A percentile compares a stretch with the other conserved stretches of the same genome.
Conservation (phyloP, 768 basidiomycete species). For the Pleurotus tuoliensis region DNA sequence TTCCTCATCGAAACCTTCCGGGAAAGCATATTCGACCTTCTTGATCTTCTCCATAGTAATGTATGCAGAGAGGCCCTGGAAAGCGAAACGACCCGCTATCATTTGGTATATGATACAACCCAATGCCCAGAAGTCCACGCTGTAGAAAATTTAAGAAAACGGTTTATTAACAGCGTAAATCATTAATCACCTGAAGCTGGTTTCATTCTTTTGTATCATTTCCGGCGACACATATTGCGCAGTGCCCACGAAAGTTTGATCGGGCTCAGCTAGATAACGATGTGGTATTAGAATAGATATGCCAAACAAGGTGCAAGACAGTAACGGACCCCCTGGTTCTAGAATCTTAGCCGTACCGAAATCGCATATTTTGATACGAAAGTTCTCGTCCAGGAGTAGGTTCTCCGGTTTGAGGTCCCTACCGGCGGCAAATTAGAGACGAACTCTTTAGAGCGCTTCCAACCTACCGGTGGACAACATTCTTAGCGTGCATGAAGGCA, state of each 20-base stretch:
- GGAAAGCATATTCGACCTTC: constrained; percentile 80
- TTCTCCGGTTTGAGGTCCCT: constrained; percentile 87
- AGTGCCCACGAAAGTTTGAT: constrained; percentile 82
- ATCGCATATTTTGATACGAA: constrained; percentile 92
- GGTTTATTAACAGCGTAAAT: constrained; percentile 1
- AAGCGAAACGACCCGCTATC: constrained; percentile 87
- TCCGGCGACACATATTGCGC: constrained; percentile 90
- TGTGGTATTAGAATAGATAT: constrained; percentile 15
- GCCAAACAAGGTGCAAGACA: constrained; percentile 2
- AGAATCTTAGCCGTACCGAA: constrained; percentile 90
- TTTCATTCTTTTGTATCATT: constrained; percentile 68
- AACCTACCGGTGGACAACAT: constrained; percentile 77
- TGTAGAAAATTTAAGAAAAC: constrained; percentile 25
- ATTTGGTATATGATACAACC: constrained; percentile 95
- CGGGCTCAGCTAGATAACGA: constrained; percentile 34
- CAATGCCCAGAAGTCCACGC: constrained; percentile 93
- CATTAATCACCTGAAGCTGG: constrained; percentile 61
- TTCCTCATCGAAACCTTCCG: constrained; percentile 77
- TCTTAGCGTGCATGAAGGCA: constrained; percentile 86
- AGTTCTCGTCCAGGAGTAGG: constrained; percentile 80
- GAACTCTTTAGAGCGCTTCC: constrained; percentile 11
- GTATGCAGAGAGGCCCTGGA: constrained; percentile 88
- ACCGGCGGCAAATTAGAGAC: constrained; percentile 9
- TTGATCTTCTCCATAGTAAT: constrained; percentile 95
- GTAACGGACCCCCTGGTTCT: constrained; percentile 47